Percentiles rank a stretch among this genome's conserved stretches.
phyloP scores from a whole-genome alignment of 805 yeast species.

The Lipomyces mesembrius region DNA sequence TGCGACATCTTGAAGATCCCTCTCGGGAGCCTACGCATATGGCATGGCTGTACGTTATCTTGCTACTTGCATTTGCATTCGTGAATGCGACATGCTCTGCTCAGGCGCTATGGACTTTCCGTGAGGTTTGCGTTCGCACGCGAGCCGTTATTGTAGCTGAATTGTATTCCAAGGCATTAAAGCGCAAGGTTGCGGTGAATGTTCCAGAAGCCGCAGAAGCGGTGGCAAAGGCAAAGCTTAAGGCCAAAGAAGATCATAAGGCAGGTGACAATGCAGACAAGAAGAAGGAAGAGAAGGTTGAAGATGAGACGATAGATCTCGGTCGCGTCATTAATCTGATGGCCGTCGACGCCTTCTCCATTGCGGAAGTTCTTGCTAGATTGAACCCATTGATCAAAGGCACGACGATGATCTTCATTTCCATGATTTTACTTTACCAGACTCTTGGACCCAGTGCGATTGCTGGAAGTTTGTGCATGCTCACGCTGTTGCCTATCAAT shows the following conservation, averaged over 20 bases:
- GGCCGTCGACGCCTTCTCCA: conserved; percentile 93
- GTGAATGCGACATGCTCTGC: conserved; percentile 68
- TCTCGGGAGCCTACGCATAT: conserved; percentile 61
- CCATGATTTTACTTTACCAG: conserved; percentile 68
- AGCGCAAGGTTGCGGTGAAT: conserved; percentile 57
- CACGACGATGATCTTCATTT: conserved; percentile 68
- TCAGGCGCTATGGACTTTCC: conserved; percentile 83
- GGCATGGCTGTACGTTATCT: conserved; percentile 85
- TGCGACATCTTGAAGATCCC: conserved; percentile 84
- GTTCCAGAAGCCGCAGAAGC: conserved; percentile 28
- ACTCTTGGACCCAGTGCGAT: conserved; percentile 88
- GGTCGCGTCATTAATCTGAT: conserved; percentile 94
- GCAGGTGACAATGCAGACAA: conserved; percentile 10
- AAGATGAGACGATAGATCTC: conserved; percentile 55
- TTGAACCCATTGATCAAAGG: conserved; percentile 81
- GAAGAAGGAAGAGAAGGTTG: conserved; percentile 45
- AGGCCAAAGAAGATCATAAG: conserved; percentile 35
- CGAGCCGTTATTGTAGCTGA: conserved; percentile 88
- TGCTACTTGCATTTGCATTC: conserved; percentile 68
- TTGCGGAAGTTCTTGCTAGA: conserved; percentile 91
- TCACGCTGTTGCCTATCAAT: conserved; percentile 73
- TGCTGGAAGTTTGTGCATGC: conserved; percentile 72
- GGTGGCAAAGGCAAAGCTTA: conserved; percentile 26
- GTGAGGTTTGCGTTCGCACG: conserved; percentile 89
- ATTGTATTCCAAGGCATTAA: conserved; percentile 88